Percentiles rank a stretch among this genome's conserved stretches.
phyloP scores from a whole-genome alignment of 129 eudicot species.

The Centella asiatica region DNA sequence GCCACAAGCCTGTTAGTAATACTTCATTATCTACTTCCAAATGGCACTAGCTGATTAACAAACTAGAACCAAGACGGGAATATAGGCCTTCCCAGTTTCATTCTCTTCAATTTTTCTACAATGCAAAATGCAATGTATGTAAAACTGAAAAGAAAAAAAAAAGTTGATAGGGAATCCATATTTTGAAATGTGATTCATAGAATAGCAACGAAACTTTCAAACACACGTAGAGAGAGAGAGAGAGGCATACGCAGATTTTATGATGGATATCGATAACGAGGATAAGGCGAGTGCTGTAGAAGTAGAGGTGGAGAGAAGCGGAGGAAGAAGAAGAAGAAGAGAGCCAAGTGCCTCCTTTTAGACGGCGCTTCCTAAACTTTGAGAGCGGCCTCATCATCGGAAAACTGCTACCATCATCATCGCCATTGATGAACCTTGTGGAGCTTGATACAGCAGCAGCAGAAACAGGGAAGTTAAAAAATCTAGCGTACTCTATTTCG shows the following conservation, averaged over 20 bases:
- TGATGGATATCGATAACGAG: background rate
- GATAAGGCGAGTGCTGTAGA: background rate
- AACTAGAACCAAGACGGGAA: too few species aligned
- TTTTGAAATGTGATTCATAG: background rate
- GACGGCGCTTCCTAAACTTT: background rate
- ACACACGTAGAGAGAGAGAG: background rate
- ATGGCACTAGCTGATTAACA: too few species aligned
- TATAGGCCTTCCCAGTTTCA: too few species aligned
- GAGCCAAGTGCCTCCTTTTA: conserved; percentile 11
- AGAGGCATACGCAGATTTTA: background rate
- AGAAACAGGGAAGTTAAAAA: conserved; percentile 9
- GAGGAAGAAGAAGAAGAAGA: conserved; percentile 2
- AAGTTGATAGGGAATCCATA: background rate
- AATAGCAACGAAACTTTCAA: background rate
- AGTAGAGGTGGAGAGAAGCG: conserved; percentile 7
- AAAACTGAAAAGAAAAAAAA: too few species aligned
- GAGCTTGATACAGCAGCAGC: background rate
- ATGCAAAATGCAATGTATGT: too few species aligned
- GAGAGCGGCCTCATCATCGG: background rate
- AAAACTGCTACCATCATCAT: background rate
- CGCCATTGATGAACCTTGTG: background rate
- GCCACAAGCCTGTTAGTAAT: too few species aligned
- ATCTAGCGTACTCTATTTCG: conserved; percentile 1
- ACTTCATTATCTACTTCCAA: too few species aligned
- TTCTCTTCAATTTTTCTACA: too few species aligned